Evolutionary conservation across 2,329 filamentous ascomycete genomes (phyloP).

Genomic region (Sordariomycetes sp.): DNA sequence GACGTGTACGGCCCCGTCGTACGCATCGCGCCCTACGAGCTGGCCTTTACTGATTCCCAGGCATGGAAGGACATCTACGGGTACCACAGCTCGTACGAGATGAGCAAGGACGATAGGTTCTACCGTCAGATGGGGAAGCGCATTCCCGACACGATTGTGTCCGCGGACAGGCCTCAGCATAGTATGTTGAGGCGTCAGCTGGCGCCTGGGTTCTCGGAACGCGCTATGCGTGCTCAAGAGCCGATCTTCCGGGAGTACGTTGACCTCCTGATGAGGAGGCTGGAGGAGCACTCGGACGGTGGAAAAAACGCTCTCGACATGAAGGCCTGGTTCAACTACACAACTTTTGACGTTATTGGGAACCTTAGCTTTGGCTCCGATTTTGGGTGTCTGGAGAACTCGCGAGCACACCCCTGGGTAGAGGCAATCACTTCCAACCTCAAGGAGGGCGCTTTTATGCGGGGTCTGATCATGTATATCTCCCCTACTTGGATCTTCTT

Average conservation of each 20-base stretch:
- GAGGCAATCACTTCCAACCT: conserved; percentile 9
- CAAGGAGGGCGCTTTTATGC: conserved; percentile 3
- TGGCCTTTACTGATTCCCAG: conserved; percentile 20
- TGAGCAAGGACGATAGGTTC: neutral
- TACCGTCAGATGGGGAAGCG: conserved; percentile 5
- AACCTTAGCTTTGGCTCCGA: conserved; percentile 15
- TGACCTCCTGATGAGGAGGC: conserved; percentile 11
- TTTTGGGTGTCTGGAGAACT: conserved; percentile 13
- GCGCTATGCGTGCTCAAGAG: conserved; percentile 17
- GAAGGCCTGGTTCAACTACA: conserved; percentile 13
- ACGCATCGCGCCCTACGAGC: conserved; percentile 22
- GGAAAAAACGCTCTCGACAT: conserved; percentile 10
- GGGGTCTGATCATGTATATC: conserved; percentile 8
- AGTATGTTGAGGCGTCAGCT: conserved; percentile 11
- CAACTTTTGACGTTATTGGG: conserved; percentile 17
- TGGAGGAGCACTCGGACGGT: conserved; percentile 7
- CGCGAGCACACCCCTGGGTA: conserved; percentile 15
- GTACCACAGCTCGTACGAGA: neutral
- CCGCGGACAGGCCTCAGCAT: conserved; percentile 9
- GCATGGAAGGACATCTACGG: conserved; percentile 28
- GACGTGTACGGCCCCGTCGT: conserved; percentile 19
- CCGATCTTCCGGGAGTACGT: conserved; percentile 14
- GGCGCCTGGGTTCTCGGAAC: conserved; percentile 15
- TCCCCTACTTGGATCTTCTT: neutral
- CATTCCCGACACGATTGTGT: conserved; percentile 8